Base-by-base conservation (phyloP, 768 basidiomycete genomes). In the Lactifluus subvellereus region DNA sequence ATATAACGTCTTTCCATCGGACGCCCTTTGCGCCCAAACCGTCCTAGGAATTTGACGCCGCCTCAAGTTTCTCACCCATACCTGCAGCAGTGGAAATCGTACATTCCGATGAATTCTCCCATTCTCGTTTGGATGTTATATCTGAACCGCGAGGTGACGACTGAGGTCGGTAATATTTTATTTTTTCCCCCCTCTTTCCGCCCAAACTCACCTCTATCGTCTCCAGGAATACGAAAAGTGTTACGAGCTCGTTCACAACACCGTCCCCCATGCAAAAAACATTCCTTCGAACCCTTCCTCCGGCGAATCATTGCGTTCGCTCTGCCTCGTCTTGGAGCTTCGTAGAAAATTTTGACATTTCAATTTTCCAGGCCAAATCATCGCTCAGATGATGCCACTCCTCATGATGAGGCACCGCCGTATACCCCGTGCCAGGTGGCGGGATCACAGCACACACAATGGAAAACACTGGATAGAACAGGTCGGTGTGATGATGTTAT, bases 391-490 rank as follows among this genome's bases (percentile, higher is more conserved):
- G 78, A 75, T 91, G 10, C 89, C 89, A 0, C 76, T 91, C 13
- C 84, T 91, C 68, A 90, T 91, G 89, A 91, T 91, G 89, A 77
- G 89, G 16, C 89, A 91, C 72, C 79, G 89, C 59, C 84, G 89
- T 43, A 87, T 91, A 73, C 87, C 89, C 1, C 78, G 89, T 20
- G 74, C 84, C 13, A 85, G 86, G 66, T 91, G 89, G 89, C 78
- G 80, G 62, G 88, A 89, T 65, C 80, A 80, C 60, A 73, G 77
- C 30, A 86, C 82, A 0, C 67, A 77, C 1, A 81, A 76, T 48
- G 88, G 88, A 48, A 91, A 91, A 67, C 88, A 87, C 66, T 91
- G 88, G 87, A 91, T 91, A 60, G 88, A 91, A 68, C 88, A 88
- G 79, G 86, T 86, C 64, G 45, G 76, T 70, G 4, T 48, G 22